These are phyloP conservation scores for Lachancea kluyveri DNA, from an alignment of 805 yeast genomes.

Conservation along the genomic window DNA sequence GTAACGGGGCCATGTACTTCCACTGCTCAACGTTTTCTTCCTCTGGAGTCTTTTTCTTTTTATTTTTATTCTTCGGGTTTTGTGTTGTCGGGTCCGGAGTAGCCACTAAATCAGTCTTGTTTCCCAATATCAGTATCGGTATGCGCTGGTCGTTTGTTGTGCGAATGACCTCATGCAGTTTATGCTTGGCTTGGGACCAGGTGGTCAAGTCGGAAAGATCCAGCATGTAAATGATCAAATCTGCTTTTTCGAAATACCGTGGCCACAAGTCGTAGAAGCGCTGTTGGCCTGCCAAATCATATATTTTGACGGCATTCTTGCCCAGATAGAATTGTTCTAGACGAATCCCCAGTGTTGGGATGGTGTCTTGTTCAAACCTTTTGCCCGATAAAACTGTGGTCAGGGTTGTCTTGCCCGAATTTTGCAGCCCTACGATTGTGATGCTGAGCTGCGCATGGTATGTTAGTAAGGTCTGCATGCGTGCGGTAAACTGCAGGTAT, in stretches of 20 bases:
- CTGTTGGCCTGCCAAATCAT: conserved; percentile 19
- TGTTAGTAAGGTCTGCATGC: conserved; percentile 2
- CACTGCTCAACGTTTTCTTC: conserved; percentile 6
- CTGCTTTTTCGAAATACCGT: conserved; percentile 16
- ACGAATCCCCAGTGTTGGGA: conserved; percentile 19
- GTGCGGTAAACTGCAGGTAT: not conserved
- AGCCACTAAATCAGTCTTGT: conserved; percentile 16
- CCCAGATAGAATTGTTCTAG: conserved; percentile 13
- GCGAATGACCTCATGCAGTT: conserved; percentile 12
- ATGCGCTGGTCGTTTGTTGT: conserved; percentile 16
- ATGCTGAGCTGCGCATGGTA: conserved; percentile 17
- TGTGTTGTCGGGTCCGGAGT: conserved; percentile 1
- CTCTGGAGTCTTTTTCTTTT: conserved; percentile 4
- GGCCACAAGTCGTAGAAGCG: conserved; percentile 21
- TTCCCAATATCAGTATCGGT: conserved; percentile 19
- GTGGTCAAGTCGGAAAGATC: conserved; percentile 18
- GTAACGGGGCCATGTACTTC: conserved; percentile 11
- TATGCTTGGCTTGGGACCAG: conserved; percentile 12
- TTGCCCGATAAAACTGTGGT: conserved; percentile 13
- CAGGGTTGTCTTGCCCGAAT: conserved; percentile 20
- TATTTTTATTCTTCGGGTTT: not conserved
- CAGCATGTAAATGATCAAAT: conserved; percentile 17
- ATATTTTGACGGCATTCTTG: conserved; percentile 12
- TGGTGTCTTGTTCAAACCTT: conserved; percentile 18
- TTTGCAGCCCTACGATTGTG: conserved; percentile 19